Evolutionary conservation across 768 basidiomycete genomes (phyloP), one percentile per base, ranked within the genome.

Genomic region (Coprinellus micaceus): DNA sequence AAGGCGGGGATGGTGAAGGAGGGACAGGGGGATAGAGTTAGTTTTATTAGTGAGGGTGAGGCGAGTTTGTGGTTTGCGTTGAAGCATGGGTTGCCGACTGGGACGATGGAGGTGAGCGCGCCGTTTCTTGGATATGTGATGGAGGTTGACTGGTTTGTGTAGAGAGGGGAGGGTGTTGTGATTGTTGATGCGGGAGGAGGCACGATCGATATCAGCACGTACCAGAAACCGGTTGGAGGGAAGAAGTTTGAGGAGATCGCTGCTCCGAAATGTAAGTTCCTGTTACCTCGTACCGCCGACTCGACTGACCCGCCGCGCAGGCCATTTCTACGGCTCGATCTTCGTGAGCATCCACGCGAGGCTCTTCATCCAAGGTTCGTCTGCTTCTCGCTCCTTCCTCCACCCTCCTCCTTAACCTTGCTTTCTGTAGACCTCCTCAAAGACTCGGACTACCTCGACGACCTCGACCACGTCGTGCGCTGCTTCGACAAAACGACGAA

Each of bases 111-210:
- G 41, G 58, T 58, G 30, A 22, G 53, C 52, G 9, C 10, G 9
- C 29, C 33, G 30, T 19, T 11, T 26, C 9, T 29, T 22, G n/a
- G 29, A 28, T 15, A 13, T 3, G 4, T 28, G 47, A 21, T 17
- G 22, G 25, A 28, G 12, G 25, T 24, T 47, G 46, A 28, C 46
- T 26, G 10, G 36, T 17, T 29, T 41, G 13, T 51, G 29, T 52
- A 82, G 78, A 66, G 66, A 13, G 75, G 74, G 4, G 64, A 79
- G 41, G 77, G 77, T 1, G 66, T 82, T 3, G 70, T 84, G 49
- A 67, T 85, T 33, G 75, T 84, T 7, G 82, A 85, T 61, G 82
- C 83, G 3, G 83, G 84, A 10, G 82, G 81, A 37, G 83, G 82
- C n/a, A 85, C 82, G 0, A 69, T 85, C 28, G 83, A 85, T 58